Evolutionary conservation across 2,329 filamentous ascomycete genomes (phyloP).

Genomic region (Colletotrichum tofieldiae): DNA sequence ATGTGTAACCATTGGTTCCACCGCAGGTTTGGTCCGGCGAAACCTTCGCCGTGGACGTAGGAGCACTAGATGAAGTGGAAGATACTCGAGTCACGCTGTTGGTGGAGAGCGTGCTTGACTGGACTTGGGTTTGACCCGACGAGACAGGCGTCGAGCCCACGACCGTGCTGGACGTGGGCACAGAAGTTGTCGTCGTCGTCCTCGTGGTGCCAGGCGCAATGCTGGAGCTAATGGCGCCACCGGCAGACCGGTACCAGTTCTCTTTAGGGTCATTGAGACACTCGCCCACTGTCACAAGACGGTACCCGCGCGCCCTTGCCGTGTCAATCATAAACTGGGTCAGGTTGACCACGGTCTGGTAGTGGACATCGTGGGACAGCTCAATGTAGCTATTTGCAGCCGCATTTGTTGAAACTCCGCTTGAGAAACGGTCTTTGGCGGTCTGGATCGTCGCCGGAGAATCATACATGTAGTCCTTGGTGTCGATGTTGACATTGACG

Average conservation of each 20-base stretch:
- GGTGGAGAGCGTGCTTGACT: not conserved
- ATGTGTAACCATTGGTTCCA: conserved; percentile 53
- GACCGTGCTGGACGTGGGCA: not conserved
- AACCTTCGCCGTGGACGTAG: conserved; percentile 43
- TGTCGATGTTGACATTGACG: conserved; percentile 72
- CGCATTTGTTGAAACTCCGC: conserved; percentile 50
- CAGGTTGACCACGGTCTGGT: conserved; percentile 52
- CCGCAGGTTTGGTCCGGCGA: conserved; percentile 57
- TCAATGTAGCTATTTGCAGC: conserved; percentile 57
- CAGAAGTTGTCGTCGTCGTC: conserved; percentile 25
- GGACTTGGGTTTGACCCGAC: not conserved
- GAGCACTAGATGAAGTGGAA: not conserved
- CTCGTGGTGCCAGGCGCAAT: conserved; percentile 32
- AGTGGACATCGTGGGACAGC: conserved; percentile 61
- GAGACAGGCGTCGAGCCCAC: not conserved
- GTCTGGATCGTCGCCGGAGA: conserved; percentile 60
- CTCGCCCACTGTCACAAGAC: conserved; percentile 69
- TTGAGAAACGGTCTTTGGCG: conserved; percentile 60
- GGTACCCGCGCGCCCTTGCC: conserved; percentile 59
- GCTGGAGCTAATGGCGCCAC: conserved; percentile 40
- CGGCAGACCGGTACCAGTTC: conserved; percentile 66
- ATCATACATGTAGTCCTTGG: conserved; percentile 73
- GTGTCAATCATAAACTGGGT: conserved; percentile 59
- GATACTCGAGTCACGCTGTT: conserved; percentile 1
- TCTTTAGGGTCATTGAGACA: conserved; percentile 68